These are phyloP conservation scores for Crucibulum laeve DNA, from an alignment of 768 basidiomycete genomes.

Conservation along the genomic window DNA sequence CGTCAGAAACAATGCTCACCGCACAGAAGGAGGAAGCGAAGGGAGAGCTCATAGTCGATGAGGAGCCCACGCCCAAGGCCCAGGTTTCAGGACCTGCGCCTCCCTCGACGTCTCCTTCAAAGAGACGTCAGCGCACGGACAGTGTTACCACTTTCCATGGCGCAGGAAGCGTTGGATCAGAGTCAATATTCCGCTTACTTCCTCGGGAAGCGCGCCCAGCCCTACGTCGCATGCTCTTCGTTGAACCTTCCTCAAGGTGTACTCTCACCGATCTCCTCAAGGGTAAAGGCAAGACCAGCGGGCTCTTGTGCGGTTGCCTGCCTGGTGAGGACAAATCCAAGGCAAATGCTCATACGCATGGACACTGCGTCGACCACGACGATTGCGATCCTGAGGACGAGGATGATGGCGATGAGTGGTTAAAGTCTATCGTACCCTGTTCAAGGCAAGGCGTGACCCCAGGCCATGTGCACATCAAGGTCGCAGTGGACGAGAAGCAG, in stretches of 20 bases:
- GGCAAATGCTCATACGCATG: slow-evolving; percentile 9
- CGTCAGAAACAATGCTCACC: neutral
- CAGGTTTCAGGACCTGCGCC: slow-evolving; percentile 9
- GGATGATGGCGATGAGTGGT: slow-evolving; percentile 86
- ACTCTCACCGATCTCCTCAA: slow-evolving; percentile 89
- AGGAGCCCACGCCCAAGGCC: too few species aligned
- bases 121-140: slow-evolving; percentile 39
- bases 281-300: slow-evolving; percentile 70
- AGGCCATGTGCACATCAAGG: slow-evolving; percentile 70
- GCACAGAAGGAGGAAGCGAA: slow-evolving; percentile 4
- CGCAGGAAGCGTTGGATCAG: slow-evolving; percentile 62
- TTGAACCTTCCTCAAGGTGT: slow-evolving; percentile 85
- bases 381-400: slow-evolving; percentile 62
- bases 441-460: slow-evolving; percentile 40
- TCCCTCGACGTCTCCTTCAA: slow-evolving; percentile 14
- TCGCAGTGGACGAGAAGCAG: slow-evolving; percentile 64
- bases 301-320: slow-evolving; percentile 78
- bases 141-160: slow-evolving; percentile 66
- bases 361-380: slow-evolving; percentile 61
- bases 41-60: too few species aligned
- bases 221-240: slow-evolving; percentile 88
- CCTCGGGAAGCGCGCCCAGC: slow-evolving; percentile 90
- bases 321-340: slow-evolving; percentile 16
- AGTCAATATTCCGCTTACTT: slow-evolving; percentile 93
- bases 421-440: slow-evolving; percentile 70